These are phyloP conservation scores for Canna indica DNA, from an alignment of 176 grass and related monocot genomes.

Conservation along the genomic window DNA sequence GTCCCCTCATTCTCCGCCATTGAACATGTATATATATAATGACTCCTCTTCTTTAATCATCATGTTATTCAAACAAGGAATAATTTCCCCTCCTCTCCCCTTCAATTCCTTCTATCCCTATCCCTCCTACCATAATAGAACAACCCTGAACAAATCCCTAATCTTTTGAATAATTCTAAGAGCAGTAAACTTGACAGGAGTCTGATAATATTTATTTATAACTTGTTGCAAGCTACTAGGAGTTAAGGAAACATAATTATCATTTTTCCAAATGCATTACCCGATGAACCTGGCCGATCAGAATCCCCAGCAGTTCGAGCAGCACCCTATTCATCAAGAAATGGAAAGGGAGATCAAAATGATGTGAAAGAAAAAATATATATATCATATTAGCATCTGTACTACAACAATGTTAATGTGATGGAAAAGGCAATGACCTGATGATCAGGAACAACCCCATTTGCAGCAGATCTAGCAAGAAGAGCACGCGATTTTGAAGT, in stretches of 20 bases:
- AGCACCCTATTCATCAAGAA: constrained; percentile 27
- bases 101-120: no score
- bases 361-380: constrained; percentile 9
- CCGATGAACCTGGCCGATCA: constrained; percentile 30
- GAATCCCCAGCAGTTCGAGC: constrained; percentile 24
- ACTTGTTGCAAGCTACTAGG: not conserved
- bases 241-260: not conserved
- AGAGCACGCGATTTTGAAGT: constrained; percentile 49
- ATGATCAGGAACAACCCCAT: constrained; percentile 35
- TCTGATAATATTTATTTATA: not conserved
- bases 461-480: constrained; percentile 45
- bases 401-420: constrained; percentile 3
- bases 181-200: not conserved
- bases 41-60: no score
- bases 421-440: constrained; percentile 15
- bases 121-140: no score
- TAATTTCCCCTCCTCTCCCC: no score
- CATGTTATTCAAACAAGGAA: no score
- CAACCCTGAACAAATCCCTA: no score
- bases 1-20: no score
- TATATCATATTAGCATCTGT: constrained; percentile 1
- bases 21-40: no score
- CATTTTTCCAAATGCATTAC: not conserved
- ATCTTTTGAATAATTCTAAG: not conserved
- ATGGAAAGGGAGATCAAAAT: constrained; percentile 11